Evolutionary conservation across 2,329 filamentous ascomycete species (phyloP), one percentile per base, ranked within the genome.

Genomic region (Botryosphaeria dothidea): DNA sequence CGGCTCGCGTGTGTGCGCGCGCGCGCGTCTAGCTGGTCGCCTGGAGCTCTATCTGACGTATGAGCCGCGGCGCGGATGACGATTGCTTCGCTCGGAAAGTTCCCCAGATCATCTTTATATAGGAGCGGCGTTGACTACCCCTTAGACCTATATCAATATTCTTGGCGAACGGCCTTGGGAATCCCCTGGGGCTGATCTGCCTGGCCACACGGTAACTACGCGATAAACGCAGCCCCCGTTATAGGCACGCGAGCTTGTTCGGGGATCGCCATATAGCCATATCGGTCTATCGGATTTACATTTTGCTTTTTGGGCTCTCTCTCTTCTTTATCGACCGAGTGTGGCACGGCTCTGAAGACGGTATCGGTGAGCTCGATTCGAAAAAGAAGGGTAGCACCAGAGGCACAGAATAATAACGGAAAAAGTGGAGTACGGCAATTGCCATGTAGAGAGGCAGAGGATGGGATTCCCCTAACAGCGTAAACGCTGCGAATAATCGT

Each of bases 81-180:
- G 23, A 25, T n/a, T 17, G 23, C 25, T 51, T 29, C 46, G 46
- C 29, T 34, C 41, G 56, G 56, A 46, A 60, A 46, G 56, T 60
- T 60, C 56, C 56, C 56, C 56, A 60, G 56, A 60, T 60, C 41
- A 8, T 60, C 41, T 46, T 46, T 23, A 60, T 60, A 46, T 60
- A 46, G 56, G 36, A 34, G 29, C 56, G 56, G 56, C 56, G 56
- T 19, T 60, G 56, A 31, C 31, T 60, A 48, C 56, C 56, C 56
- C 56, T 60, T 60, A 46, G 41, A 46, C 56, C 41, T 46, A 46
- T 60, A 46, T 60, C 56, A 60, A 60, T 60, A 60, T 31, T 46
- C 41, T 60, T 46, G 41, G 41, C 56, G n/a, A 34, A 34, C 31
- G 11, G 31, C 31, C 31, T 11, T n/a, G n/a, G n/a, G n/a, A n/a